These are phyloP conservation scores for Calocera cornea DNA, from an alignment of 768 basidiomycete species.

Conservation along the genomic window DNA sequence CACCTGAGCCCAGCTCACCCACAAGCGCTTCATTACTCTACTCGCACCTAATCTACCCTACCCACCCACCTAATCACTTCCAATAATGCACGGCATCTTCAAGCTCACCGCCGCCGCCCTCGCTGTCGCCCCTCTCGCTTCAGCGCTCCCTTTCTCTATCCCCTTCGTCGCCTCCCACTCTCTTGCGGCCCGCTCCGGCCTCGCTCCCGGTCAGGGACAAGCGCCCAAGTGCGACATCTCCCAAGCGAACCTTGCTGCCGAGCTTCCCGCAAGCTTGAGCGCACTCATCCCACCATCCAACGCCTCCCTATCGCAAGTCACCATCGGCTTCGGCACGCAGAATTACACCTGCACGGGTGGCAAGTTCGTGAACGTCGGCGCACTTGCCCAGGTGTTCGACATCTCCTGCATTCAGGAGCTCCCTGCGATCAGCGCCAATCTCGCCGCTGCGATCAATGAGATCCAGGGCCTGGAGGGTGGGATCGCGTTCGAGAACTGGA, in stretches of 20 bases:
- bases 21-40: neutral
- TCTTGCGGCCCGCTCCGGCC: neutral
- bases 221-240: neutral
- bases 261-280: neutral
- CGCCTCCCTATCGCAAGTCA: constrained; percentile 8
- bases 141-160: neutral
- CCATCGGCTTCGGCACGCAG: constrained; percentile 21
- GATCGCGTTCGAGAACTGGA: neutral
- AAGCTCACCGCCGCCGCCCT: constrained; percentile 4
- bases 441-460: neutral
- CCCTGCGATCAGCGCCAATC: constrained; percentile 12
- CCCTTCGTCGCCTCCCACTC: neutral
- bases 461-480: neutral
- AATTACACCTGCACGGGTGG: constrained; percentile 26
- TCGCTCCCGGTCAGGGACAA: neutral
- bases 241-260: neutral
- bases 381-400: constrained; percentile 43
- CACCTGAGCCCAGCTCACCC: neutral
- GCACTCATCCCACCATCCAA: constrained; percentile 15
- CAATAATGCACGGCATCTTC: neutral
- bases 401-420: constrained; percentile 33
- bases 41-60: neutral
- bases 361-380: constrained; percentile 25
- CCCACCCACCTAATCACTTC: neutral
- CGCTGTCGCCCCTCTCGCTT: neutral